Conservation (phyloP, 805 yeast species). For the Pichia cephalocereana region DNA sequence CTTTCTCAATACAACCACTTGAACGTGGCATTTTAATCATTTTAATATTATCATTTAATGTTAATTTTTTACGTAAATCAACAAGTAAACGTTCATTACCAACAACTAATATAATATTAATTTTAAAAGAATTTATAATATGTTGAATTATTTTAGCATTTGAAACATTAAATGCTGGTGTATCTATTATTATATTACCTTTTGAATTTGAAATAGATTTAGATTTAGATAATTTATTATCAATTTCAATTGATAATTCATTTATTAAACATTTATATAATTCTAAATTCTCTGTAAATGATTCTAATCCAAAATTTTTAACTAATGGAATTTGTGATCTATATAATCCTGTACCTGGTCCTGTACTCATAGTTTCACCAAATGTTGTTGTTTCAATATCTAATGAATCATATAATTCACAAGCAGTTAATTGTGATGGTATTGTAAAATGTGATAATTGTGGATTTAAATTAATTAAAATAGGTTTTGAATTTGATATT, state of each 20-base stretch:
- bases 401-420: conserved; percentile 70
- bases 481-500: conserved; percentile 42
- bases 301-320: conserved; percentile 66
- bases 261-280: conserved; percentile 37
- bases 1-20: conserved; percentile 70
- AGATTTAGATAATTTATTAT: conserved; percentile 5
- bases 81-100: conserved; percentile 65
- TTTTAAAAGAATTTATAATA: conserved; percentile 48
- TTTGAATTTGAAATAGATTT: background rate
- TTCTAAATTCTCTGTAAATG: conserved; percentile 45
- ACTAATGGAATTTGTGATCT: conserved; percentile 90
- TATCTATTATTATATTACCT: conserved; percentile 59
- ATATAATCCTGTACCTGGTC: conserved; percentile 66
- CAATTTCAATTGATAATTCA: conserved; percentile 6
- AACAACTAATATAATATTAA: conserved; percentile 56
- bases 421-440: conserved; percentile 81
- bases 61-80: conserved; percentile 48
- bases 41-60: conserved; percentile 23
- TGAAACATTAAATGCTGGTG: conserved; percentile 52
- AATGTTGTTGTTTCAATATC: conserved; percentile 65
- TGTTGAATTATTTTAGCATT: conserved; percentile 44
- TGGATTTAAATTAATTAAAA: conserved; percentile 76
- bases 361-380: conserved; percentile 72
- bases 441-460: conserved; percentile 37
- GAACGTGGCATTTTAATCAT: conserved; percentile 59